Evolutionary conservation across 1,284 basidiomycete species (phyloP).

Genomic region (Trametes pubescens): DNA sequence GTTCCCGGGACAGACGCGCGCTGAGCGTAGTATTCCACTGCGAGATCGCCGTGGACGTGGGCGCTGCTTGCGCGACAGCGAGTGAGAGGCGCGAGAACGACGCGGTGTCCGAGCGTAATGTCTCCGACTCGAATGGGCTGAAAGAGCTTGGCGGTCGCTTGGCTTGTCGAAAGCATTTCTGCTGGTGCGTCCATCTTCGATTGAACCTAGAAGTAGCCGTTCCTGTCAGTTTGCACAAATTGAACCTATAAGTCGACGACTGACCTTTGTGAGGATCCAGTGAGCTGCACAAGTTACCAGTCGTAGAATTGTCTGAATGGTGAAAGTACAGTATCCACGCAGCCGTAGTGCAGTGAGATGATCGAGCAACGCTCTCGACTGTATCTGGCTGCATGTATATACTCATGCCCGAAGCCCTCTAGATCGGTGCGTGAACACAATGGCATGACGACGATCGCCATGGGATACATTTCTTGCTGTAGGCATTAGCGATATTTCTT

Average conservation of each 20-base stretch:
- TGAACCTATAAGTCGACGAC: too few relatives aligned
- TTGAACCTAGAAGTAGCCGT: too few relatives aligned
- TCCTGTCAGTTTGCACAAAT: too few relatives aligned
- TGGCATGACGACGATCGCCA: background rate
- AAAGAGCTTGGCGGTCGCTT: conserved; percentile 46
- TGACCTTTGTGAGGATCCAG: too few relatives aligned
- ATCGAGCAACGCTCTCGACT: background rate
- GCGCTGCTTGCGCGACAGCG: conserved; percentile 43
- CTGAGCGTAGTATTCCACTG: conserved; percentile 56
- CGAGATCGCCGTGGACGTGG: conserved; percentile 41
- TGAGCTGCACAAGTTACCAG: too few relatives aligned
- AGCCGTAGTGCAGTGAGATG: background rate
- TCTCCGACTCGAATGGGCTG: conserved; percentile 52
- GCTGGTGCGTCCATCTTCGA: background rate
- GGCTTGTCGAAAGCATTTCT: background rate
- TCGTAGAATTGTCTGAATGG: too few relatives aligned
- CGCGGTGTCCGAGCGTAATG: conserved; percentile 50
- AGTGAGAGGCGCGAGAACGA: conserved; percentile 59
- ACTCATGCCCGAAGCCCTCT: background rate
- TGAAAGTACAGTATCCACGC: too few relatives aligned
- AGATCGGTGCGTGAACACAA: background rate
- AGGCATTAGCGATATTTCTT: background rate
- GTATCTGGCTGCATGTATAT: background rate
- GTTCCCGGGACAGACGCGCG: conserved; percentile 53
- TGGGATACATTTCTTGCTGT: too few relatives aligned